Evolutionary conservation across 2,329 filamentous ascomycete species (phyloP), one percentile per base, ranked within the genome.

Genomic region (Elsinoe ampelina): DNA sequence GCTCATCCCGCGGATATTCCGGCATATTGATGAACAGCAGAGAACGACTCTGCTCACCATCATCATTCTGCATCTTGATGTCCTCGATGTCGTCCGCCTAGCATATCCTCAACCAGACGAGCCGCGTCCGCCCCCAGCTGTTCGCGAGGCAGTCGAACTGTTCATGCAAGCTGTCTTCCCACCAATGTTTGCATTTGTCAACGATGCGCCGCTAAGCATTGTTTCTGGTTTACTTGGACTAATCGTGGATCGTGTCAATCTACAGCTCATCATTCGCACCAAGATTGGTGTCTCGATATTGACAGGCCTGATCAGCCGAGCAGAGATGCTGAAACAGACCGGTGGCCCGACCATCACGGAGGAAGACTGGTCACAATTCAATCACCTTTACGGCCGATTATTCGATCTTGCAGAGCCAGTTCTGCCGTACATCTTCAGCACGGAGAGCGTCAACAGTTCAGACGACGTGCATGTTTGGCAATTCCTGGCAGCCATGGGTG

Each of bases 401-500:
- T 98, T 98, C 72, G 89, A 93, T 69, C 80, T 82, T 5, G 77
- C 97, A 15, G 92, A 97, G 70, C 88, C 88, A 1, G 84, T 85
- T 5, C 80, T 97, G 47, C 85, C 86, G 11, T 81, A 86, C 64
- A 85, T 96, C 61, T 98, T 98, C 81, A 91, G 92, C 0, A 88
- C 87, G 17, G 86, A 86, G n/a, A 88, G 95, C 66, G 90, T 89
- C 62, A 87, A 88, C 19, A 62, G 61, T 13, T 62, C 62, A 51
- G 90, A 96, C 63, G 93, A 98, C 66, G 86, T 95, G 67, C 95
- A 97, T 67, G 89, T 97, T 38, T 98, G 93, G 93, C 92, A 97
- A 72, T 95, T 97, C 70, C 79, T 98, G 62, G 93, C 93, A 7
- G 90, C 92, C 11, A 89, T 96, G 72, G 93, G 93, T 61, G 93